Conservation (phyloP, 164 flowering plant genomes). For the Berberis vulgaris region DNA sequence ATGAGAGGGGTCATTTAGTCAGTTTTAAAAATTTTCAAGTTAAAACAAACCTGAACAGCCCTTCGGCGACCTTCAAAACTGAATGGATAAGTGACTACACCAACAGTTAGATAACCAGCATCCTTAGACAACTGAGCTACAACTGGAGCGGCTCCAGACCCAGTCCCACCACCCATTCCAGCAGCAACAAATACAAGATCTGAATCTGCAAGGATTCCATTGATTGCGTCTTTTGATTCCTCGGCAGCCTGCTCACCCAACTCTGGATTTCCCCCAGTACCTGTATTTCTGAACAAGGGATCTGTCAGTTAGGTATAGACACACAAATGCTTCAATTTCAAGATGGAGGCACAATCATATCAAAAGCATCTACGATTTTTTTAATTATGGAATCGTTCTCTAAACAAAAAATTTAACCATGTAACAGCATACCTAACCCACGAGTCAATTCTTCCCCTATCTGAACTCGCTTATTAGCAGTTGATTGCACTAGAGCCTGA, state of each 20-base stretch:
- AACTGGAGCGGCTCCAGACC: constrained; percentile 27
- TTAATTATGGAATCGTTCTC: background rate
- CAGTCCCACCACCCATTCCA: constrained; percentile 28
- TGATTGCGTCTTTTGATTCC: constrained; percentile 21
- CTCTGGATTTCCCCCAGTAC: constrained; percentile 26
- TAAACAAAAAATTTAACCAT: background rate
- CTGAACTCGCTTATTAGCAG: constrained; percentile 15
- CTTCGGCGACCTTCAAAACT: constrained; percentile 28
- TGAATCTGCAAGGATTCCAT: constrained; percentile 18
- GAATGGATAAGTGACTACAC: constrained; percentile 26
- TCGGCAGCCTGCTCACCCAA: constrained; percentile 26
- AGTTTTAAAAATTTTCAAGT: no score
- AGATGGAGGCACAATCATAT: no score
- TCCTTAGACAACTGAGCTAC: constrained; percentile 21
- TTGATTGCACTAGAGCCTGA: constrained; percentile 22
- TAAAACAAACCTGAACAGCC: constrained; percentile 19
- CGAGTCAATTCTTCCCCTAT: constrained; percentile 24
- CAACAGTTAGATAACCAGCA: constrained; percentile 21
- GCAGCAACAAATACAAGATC: constrained; percentile 25
- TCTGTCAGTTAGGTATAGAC: constrained; percentile 6
- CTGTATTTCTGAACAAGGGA: constrained; percentile 18
- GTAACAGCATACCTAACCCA: constrained; percentile 19
- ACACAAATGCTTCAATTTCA: no score
- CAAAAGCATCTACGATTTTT: background rate
- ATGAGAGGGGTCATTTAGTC: no score